Evolutionary conservation across 371 early-diverging fungal genomes (phyloP).

Genomic region (Nosema muscidifuracis): DNA sequence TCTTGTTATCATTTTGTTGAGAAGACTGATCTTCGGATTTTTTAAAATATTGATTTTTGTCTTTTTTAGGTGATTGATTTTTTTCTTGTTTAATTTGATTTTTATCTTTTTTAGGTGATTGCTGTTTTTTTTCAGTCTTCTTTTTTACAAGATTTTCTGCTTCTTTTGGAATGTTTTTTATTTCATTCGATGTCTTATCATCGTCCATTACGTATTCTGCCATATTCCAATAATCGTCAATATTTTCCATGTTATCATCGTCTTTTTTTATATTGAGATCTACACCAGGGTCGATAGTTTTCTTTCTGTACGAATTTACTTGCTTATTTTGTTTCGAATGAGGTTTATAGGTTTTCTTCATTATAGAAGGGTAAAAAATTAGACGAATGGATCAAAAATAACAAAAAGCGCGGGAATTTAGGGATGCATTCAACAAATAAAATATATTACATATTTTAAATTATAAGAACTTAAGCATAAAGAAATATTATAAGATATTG

Average conservation of each 20-base stretch:
- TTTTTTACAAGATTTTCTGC: not conserved
- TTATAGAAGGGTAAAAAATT: slow-evolving; percentile 15
- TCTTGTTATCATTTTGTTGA: no score
- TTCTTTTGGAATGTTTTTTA: not conserved
- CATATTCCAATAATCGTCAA: slow-evolving; percentile 54
- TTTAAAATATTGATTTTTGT: no score
- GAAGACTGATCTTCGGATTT: no score
- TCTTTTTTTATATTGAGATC: slow-evolving; percentile 42
- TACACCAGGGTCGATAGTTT: slow-evolving; percentile 35
- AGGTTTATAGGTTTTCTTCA: slow-evolving; percentile 52
- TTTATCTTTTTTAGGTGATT: no score
- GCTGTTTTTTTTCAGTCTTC: slow-evolving; percentile 9
- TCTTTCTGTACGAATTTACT: slow-evolving; percentile 26
- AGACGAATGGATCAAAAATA: no score
- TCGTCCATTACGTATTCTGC: slow-evolving; percentile 41
- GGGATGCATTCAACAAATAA: no score
- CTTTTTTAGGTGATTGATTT: no score
- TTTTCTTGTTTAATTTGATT: no score
- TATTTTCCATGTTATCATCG: slow-evolving; percentile 53
- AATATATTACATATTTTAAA: no score
- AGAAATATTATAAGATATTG: no score
- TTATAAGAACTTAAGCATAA: no score
- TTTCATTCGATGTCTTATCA: slow-evolving; percentile 5
- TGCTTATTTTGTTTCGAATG: slow-evolving; percentile 17
- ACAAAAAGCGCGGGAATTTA: no score